Conservation (phyloP, 305 asterid species). For the Striga hermonthica region DNA sequence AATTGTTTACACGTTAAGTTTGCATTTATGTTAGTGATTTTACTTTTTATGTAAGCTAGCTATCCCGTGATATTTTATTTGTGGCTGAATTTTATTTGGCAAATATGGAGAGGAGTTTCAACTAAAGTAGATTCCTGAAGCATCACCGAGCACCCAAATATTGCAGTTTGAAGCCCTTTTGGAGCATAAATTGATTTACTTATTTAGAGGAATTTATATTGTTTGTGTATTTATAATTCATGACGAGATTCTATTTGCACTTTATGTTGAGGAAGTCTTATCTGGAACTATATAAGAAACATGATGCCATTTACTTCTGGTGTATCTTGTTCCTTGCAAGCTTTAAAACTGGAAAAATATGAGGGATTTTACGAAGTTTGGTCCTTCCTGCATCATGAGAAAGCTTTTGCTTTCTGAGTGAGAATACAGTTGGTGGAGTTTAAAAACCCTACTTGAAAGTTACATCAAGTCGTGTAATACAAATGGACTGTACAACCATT, state of each 20-base stretch:
- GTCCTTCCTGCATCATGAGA: neutral
- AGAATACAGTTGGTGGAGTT: too few relatives aligned
- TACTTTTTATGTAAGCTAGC: neutral
- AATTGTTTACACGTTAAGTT: neutral
- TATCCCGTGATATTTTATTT: neutral
- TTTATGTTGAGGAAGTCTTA: neutral
- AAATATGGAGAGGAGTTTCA: neutral
- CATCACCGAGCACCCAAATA: neutral
- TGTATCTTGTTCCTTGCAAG: neutral
- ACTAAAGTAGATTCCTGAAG: constrained; percentile 22
- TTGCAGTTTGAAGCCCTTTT: neutral
- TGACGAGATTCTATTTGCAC: neutral
- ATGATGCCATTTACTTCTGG: neutral
- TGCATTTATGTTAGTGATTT: neutral
- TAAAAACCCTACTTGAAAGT: too few relatives aligned
- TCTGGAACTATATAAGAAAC: neutral
- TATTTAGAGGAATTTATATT: neutral
- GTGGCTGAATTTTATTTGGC: neutral
- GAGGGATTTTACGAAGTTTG: neutral
- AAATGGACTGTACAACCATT: too few relatives aligned
- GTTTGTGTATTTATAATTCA: neutral
- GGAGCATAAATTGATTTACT: neutral
- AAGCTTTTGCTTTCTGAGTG: constrained; percentile 8
- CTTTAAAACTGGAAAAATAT: neutral
- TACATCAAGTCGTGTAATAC: too few relatives aligned